phyloP scores from a whole-genome alignment of 2,329 filamentous ascomycete species.

The Zymoseptoria crescenta region DNA sequence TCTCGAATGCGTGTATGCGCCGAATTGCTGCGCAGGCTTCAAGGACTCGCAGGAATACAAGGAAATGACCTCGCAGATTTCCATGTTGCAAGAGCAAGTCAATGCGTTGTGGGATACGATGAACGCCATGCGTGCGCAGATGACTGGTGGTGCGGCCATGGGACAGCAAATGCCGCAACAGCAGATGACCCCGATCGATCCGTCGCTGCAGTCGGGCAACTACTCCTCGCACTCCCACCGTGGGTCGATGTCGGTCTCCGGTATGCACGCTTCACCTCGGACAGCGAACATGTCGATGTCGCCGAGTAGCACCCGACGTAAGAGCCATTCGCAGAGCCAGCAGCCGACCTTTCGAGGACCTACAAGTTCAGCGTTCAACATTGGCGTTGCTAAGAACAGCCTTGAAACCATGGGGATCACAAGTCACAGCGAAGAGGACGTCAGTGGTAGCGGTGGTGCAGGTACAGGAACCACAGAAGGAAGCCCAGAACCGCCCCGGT shows the following conservation, averaged over 20 bases:
- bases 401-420: slow-evolving; percentile 84
- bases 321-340: slow-evolving; percentile 32
- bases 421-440: slow-evolving; percentile 57
- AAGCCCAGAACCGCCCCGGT: slow-evolving; percentile 9
- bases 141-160: slow-evolving; percentile 14
- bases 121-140: slow-evolving; percentile 53
- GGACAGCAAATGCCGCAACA: slow-evolving; percentile 9
- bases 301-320: slow-evolving; percentile 25
- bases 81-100: slow-evolving; percentile 74
- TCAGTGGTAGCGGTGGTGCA: slow-evolving; percentile 30
- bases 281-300: slow-evolving; percentile 22
- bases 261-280: slow-evolving; percentile 16
- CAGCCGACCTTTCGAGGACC: slow-evolving; percentile 69
- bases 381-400: slow-evolving; percentile 80
- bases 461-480: slow-evolving; percentile 15
- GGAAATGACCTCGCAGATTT: slow-evolving; percentile 67
- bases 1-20: slow-evolving; percentile 57
- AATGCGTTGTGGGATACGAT: slow-evolving; percentile 67
- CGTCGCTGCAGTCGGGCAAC: slow-evolving; percentile 24
- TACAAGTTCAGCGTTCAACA: slow-evolving; percentile 75
- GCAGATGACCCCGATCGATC: slow-evolving; percentile 28
- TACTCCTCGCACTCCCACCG: slow-evolving; percentile 12
- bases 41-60: slow-evolving; percentile 91
- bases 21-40: slow-evolving; percentile 70
- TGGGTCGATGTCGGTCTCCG: slow-evolving; percentile 13